These are phyloP conservation scores for Tremella yokohamensis DNA, from an alignment of 768 basidiomycete genomes.

Conservation along the genomic window DNA sequence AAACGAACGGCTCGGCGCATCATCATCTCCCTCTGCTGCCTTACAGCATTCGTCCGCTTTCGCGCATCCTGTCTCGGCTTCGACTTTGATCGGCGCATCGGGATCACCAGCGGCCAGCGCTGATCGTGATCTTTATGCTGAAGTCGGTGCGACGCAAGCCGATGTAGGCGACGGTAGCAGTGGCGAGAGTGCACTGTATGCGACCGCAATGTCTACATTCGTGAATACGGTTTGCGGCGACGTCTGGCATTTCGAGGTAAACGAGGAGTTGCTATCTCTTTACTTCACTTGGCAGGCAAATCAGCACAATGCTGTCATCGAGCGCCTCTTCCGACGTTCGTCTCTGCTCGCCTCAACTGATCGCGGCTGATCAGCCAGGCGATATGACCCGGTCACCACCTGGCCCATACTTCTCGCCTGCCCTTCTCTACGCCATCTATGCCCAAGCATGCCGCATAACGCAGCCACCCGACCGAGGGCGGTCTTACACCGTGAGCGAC, in stretches of 20 bases:
- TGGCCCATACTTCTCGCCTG: constrained; percentile 9
- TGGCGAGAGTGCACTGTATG: not conserved
- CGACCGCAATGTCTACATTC: not conserved
- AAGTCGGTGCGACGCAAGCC: too few species aligned
- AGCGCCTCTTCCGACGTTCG: constrained; percentile 11
- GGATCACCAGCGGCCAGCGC: too few species aligned
- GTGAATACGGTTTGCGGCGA: not conserved
- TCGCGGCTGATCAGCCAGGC: not conserved
- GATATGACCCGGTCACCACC: constrained; percentile 2
- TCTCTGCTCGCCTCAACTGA: not conserved
- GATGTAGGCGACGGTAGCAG: too few species aligned
- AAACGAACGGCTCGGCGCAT: too few species aligned
- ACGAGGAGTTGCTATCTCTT: constrained; percentile 6
- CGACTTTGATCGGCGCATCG: too few species aligned
- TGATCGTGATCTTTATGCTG: too few species aligned
- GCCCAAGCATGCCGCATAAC: constrained; percentile 10
- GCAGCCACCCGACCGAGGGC: not conserved
- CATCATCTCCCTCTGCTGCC: too few species aligned
- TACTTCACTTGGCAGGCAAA: constrained; percentile 12
- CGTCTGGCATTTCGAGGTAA: constrained; percentile 1
- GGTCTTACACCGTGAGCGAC: not conserved
- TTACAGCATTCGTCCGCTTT: too few species aligned
- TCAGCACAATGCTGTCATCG: constrained; percentile 8
- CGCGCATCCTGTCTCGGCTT: too few species aligned
- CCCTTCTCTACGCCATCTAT: constrained; percentile 8